Percentiles rank a stretch among this genome's conserved stretches.
phyloP scores from a whole-genome alignment of 1,284 basidiomycete species.

The Porodaedalea pini region DNA sequence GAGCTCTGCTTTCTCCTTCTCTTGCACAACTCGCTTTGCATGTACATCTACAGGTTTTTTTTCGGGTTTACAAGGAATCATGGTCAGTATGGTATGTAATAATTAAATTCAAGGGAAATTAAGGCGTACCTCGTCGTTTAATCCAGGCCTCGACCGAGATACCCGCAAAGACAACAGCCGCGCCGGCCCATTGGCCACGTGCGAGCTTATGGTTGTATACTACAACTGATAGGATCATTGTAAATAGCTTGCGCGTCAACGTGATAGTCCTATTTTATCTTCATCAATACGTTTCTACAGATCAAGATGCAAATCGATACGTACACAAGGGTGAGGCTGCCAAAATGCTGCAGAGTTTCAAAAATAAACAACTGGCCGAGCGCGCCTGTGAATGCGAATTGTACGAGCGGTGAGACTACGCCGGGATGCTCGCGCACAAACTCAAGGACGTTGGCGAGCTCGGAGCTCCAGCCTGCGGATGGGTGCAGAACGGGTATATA shows the following conservation, averaged over 20 bases:
- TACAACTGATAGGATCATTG: conserved; percentile 93
- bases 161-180: conserved; percentile 87
- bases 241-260: conserved; percentile 96
- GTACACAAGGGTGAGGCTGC: conserved; percentile 88
- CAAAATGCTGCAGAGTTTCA: conserved; percentile 95
- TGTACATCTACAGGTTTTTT: conserved; percentile 59
- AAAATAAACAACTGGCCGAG: conserved; percentile 98
- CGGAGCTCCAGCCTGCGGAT: conserved; percentile 52
- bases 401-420: conserved; percentile 72
- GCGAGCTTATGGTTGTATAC: conserved; percentile 89
- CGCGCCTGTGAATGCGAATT: conserved; percentile 89
- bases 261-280: conserved; percentile 73
- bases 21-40: conserved; percentile 71
- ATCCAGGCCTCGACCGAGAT: conserved; percentile 92
- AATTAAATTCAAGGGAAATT: not conserved
- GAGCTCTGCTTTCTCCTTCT: conserved; percentile 77
- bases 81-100: not conserved
- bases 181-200: conserved; percentile 86
- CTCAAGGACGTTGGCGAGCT: conserved; percentile 64
- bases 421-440: conserved; percentile 82
- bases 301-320: conserved; percentile 30
- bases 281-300: conserved; percentile 4
- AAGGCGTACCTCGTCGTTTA: conserved; percentile 69
- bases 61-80: conserved; percentile 12
- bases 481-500: conserved; percentile 76